Conservation (phyloP, 768 basidiomycete genomes). For the Cubamyces lactineus region DNA sequence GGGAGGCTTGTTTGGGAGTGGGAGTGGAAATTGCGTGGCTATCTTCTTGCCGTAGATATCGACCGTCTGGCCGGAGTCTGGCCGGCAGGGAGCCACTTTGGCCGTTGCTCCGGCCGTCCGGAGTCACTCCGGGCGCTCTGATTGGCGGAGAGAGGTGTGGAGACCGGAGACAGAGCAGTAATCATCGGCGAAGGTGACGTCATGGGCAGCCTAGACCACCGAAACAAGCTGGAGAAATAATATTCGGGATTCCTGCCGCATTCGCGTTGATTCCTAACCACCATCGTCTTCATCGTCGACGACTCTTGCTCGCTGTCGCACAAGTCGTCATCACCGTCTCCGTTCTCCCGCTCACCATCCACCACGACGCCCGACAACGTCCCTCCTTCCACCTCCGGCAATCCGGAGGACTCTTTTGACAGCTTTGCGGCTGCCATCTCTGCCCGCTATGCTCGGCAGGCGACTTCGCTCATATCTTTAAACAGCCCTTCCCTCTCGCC, state of each 20-base stretch:
- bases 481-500: constrained; percentile 22
- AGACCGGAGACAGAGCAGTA: constrained; percentile 6
- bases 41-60: not conserved
- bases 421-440: constrained; percentile 60
- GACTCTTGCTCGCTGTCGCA: constrained; percentile 11
- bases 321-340: constrained; percentile 1
- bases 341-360: constrained; percentile 6
- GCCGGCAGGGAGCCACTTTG: not conserved
- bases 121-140: not conserved
- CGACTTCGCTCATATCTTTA: constrained; percentile 31
- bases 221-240: constrained; percentile 3
- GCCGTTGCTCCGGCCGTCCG: constrained; percentile 4
- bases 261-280: constrained; percentile 21
- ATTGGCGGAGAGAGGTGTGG: constrained; percentile 17
- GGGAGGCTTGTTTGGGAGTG: not conserved
- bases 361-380: constrained; percentile 16
- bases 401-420: constrained; percentile 31
- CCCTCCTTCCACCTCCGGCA: constrained; percentile 4
- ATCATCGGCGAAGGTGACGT: constrained; percentile 18
- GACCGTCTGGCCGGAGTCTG: constrained; percentile 1
- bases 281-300: constrained; percentile 18
- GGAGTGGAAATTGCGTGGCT: not conserved
- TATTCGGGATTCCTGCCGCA: constrained; percentile 10
- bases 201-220: constrained; percentile 20
- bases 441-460: constrained; percentile 42